These are phyloP conservation scores for Globisporangium ultimum DNA, from an alignment of 352 stramenopile species.

Conservation along the genomic window DNA sequence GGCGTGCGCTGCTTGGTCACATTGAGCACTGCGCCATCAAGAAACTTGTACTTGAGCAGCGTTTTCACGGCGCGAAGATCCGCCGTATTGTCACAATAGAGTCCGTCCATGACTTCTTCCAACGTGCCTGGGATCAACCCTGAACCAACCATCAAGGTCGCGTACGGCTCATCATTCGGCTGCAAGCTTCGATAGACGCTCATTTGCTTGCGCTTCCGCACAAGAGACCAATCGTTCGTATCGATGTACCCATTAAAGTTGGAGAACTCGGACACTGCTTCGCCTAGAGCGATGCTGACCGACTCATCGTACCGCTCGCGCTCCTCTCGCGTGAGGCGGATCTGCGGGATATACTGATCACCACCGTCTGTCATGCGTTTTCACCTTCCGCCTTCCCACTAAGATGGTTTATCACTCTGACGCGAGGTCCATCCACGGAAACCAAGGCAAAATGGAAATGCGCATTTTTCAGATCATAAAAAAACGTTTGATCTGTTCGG, in stretches of 20 bases:
- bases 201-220: constrained; percentile 16
- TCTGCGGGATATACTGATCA: background rate
- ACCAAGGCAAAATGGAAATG: too few species aligned
- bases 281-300: background rate
- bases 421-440: too few species aligned
- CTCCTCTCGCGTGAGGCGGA: constrained; percentile 4
- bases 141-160: constrained; percentile 7
- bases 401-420: too few species aligned
- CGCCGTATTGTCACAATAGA: constrained; percentile 15
- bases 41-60: too few species aligned
- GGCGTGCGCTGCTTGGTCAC: too few species aligned
- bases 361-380: background rate
- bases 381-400: too few species aligned
- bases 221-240: constrained; percentile 4
- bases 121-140: constrained; percentile 5
- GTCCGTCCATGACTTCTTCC: constrained; percentile 32
- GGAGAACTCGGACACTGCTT: constrained; percentile 6
- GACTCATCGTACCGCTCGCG: constrained; percentile 2
- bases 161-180: background rate
- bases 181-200: constrained; percentile 7
- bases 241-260: constrained; percentile 8
- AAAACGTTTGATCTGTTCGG: too few species aligned
- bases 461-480: too few species aligned
- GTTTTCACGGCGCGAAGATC: too few species aligned
- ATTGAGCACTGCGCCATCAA: too few species aligned